phyloP scores from a whole-genome alignment of 768 basidiomycete species.

The Collybiopsis luxurians region DNA sequence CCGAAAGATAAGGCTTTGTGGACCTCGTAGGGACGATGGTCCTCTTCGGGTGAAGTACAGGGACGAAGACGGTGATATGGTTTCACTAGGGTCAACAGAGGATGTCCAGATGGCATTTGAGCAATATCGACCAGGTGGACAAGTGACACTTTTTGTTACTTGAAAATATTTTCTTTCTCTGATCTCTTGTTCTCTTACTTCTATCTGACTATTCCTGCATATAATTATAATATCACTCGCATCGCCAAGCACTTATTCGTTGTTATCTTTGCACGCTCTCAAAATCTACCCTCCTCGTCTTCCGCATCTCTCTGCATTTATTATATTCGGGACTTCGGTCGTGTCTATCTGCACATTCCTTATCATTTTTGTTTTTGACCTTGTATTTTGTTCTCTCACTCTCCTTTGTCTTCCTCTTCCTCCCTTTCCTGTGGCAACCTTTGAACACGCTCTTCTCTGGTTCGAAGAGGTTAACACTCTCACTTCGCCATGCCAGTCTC shows the following conservation, averaged over 20 bases:
- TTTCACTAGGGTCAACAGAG: slow-evolving; percentile 85
- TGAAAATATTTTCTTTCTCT: slow-evolving; percentile 30
- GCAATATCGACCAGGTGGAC: slow-evolving; percentile 72
- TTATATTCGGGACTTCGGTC: slow-evolving; percentile 12
- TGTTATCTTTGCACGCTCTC: slow-evolving; percentile 7
- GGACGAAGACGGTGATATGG: slow-evolving; percentile 92
- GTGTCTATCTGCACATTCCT: slow-evolving; percentile 9
- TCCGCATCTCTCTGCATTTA: slow-evolving; percentile 16
- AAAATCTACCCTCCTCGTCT: slow-evolving; percentile 10
- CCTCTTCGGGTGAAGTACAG: slow-evolving; percentile 84
- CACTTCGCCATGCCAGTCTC: slow-evolving; percentile 4
- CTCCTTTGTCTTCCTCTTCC: neutral
- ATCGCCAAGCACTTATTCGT: slow-evolving; percentile 9
- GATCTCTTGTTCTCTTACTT: neutral
- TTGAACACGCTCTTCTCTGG: slow-evolving; percentile 7
- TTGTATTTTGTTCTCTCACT: slow-evolving; percentile 1
- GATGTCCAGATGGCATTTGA: slow-evolving; percentile 96
- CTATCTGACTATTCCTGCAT: slow-evolving; percentile 6
- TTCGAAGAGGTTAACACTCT: slow-evolving; percentile 15
- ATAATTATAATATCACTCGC: slow-evolving; percentile 9
- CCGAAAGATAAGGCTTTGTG: slow-evolving; percentile 90
- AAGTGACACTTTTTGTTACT: slow-evolving; percentile 79
- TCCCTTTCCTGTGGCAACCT: slow-evolving; percentile 9
- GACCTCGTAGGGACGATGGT: slow-evolving; percentile 75
- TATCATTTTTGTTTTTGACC: neutral